phyloP scores from a whole-genome alignment of 2,329 filamentous ascomycete species.

The Aspergillus fischeri region DNA sequence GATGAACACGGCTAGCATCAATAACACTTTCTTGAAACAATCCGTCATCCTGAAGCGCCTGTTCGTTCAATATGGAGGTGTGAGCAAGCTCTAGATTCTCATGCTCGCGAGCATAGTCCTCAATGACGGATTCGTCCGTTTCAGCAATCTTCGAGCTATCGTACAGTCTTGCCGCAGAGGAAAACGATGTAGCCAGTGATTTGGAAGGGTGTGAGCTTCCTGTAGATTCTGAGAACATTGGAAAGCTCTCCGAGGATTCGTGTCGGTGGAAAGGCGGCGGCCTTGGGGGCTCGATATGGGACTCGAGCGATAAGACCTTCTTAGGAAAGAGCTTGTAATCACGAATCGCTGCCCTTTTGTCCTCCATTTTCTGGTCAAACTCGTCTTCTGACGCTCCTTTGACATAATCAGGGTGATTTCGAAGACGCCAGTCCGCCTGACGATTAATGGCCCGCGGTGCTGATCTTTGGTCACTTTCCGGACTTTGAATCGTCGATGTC shows the following conservation, averaged over 20 bases:
- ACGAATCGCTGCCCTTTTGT: constrained; percentile 40
- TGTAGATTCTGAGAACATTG: constrained; percentile 61
- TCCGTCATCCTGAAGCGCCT: constrained; percentile 19
- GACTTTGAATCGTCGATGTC: constrained; percentile 18
- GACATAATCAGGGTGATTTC: constrained; percentile 20
- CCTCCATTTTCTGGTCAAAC: constrained; percentile 38
- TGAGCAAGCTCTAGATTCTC: constrained; percentile 10
- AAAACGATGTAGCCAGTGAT: constrained; percentile 51
- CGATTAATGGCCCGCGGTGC: constrained; percentile 39
- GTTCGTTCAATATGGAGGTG: constrained; percentile 11
- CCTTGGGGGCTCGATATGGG: constrained; percentile 27
- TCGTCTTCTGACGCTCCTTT: constrained; percentile 31
- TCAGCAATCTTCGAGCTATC: constrained; percentile 21
- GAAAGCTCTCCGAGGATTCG: constrained; percentile 59
- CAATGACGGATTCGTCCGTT: constrained; percentile 6
- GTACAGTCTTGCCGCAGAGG: constrained; percentile 27
- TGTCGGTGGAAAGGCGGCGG: constrained; percentile 45
- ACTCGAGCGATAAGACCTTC: constrained; percentile 47
- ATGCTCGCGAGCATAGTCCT: constrained; percentile 1
- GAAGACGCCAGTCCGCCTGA: constrained; percentile 35
- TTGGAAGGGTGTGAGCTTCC: constrained; percentile 52
- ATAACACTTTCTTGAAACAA: constrained; percentile 23
- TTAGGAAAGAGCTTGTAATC: constrained; percentile 50
- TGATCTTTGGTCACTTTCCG: constrained; percentile 33
- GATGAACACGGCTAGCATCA: constrained; percentile 29